These are phyloP conservation scores for Flaveria robusta DNA, from an alignment of 129 eudicot genomes.

Conservation along the genomic window DNA sequence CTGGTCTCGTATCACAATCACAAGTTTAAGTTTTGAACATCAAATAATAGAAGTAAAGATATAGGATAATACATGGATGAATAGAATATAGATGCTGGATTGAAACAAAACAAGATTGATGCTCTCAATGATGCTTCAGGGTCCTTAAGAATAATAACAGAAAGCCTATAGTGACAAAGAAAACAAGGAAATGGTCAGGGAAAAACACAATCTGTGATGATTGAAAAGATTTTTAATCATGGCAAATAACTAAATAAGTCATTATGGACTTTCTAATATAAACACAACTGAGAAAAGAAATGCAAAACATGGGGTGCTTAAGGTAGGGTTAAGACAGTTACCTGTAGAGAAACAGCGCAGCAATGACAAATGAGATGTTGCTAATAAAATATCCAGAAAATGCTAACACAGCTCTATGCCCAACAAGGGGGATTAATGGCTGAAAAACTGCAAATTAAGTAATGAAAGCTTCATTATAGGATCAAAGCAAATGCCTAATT, in stretches of 20 bases:
- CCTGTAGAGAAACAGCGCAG: slow-evolving; percentile 77
- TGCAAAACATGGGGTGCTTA: background rate
- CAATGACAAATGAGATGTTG: slow-evolving; percentile 70
- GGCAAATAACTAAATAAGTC: background rate
- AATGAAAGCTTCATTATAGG: slow-evolving; percentile 8
- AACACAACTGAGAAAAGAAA: background rate
- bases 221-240: background rate
- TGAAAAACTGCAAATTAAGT: slow-evolving; percentile 61
- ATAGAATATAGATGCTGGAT: slow-evolving; percentile 96
- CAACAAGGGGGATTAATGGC: slow-evolving; percentile 79
- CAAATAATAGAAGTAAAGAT: slow-evolving; percentile 12
- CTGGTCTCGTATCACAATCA: background rate
- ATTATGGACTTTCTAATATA: background rate
- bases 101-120: slow-evolving; percentile 86
- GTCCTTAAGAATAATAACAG: slow-evolving; percentile 68
- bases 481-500: background rate
- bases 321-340: slow-evolving; percentile 19
- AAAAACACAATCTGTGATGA: slow-evolving; percentile 20
- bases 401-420: slow-evolving; percentile 81
- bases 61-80: slow-evolving; percentile 67
- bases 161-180: slow-evolving; percentile 61
- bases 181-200: slow-evolving; percentile 31
- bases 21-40: background rate
- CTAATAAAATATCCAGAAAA: slow-evolving; percentile 74
- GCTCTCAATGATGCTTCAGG: slow-evolving; percentile 67